Evolutionary conservation across 1,284 basidiomycete genomes (phyloP).

Genomic region (Ustilago trichophora): DNA sequence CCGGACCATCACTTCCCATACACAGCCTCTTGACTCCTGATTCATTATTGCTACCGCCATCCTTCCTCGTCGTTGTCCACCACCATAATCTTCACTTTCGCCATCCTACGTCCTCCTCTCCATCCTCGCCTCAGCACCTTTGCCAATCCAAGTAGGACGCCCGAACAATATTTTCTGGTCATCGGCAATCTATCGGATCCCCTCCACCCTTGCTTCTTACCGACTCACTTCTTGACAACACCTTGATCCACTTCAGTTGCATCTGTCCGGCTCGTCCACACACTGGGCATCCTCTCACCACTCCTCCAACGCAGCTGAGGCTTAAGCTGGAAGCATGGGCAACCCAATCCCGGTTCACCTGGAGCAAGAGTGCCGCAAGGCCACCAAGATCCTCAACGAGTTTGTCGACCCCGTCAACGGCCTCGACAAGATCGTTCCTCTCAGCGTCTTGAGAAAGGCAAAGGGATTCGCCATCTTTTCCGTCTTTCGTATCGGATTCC

Average conservation of each 20-base stretch:
- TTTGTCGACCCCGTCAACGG: conserved; percentile 62
- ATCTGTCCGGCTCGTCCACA: not conserved
- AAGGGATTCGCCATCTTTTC: conserved; percentile 79
- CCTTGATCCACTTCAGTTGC: not conserved
- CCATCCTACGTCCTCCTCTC: no score
- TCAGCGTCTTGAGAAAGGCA: conserved; percentile 73
- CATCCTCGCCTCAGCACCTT: no score
- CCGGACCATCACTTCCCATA: not conserved
- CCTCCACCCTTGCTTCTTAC: no score
- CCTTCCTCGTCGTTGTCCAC: no score
- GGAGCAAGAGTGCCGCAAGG: conserved; percentile 71
- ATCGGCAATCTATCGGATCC: not conserved
- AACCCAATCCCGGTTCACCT: conserved; percentile 68
- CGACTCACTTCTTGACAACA: no score
- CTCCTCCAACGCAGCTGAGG: not conserved
- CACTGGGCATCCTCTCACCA: not conserved
- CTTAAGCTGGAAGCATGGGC: conserved; percentile 36
- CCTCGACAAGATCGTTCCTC: conserved; percentile 61
- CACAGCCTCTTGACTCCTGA: not conserved
- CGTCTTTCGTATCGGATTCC: conserved; percentile 70
- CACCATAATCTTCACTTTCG: no score
- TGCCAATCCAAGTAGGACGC: no score
- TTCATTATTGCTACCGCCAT: no score
- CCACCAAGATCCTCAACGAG: conserved; percentile 65
- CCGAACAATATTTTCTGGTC: no score